Evolutionary conservation across 441 rosid genomes (phyloP).

Genomic region (Biscutella laevigata): DNA sequence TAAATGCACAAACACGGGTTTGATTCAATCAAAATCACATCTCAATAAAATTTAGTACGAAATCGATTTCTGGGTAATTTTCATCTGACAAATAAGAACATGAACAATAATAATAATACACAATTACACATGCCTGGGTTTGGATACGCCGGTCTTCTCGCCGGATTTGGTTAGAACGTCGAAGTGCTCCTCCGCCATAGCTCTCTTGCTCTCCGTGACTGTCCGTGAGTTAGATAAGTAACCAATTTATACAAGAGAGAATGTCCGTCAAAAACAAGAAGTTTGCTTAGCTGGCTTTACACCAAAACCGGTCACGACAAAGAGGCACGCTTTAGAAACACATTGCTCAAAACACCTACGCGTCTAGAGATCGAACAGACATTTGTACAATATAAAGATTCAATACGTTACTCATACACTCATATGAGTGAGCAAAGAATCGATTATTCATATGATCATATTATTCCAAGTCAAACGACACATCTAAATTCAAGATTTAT

Average conservation of each 20-base stretch:
- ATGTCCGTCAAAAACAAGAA: background rate
- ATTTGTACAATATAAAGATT: too few species aligned
- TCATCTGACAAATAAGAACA: background rate
- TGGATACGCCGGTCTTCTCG: slow-evolving; percentile 52
- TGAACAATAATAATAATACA: too few species aligned
- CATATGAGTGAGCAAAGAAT: too few species aligned
- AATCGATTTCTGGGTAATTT: background rate
- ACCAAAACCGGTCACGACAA: too few species aligned
- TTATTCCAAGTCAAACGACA: too few species aligned
- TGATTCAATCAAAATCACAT: background rate
- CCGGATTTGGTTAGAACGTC: slow-evolving; percentile 68
- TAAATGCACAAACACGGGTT: background rate
- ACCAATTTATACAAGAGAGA: background rate
- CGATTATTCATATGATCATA: too few species aligned
- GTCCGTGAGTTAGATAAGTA: background rate
- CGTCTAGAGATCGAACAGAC: background rate
- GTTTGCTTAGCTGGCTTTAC: slow-evolving; percentile 1
- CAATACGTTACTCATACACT: too few species aligned
- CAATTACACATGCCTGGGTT: slow-evolving; percentile 62
- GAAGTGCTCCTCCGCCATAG: slow-evolving; percentile 50
- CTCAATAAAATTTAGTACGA: background rate
- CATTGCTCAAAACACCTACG: background rate
- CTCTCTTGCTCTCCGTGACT: background rate
- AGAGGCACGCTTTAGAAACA: too few species aligned
- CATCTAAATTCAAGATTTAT: too few species aligned